Percentiles rank a stretch among this genome's conserved stretches.
Conservation (phyloP, 345 rosid genomes). For the Euphorbia lathyris region DNA sequence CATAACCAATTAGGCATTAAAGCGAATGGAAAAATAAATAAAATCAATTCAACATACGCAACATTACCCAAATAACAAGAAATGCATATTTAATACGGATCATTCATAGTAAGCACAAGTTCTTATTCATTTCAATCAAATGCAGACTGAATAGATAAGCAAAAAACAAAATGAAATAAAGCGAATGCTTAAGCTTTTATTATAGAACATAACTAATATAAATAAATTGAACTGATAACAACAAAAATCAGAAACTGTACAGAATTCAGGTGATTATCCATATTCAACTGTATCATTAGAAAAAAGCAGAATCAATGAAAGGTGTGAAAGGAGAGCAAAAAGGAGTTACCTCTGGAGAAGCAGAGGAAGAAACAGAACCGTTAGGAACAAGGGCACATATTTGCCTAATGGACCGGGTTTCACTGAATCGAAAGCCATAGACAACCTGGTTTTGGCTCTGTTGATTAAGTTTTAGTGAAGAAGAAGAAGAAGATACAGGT, state of each 20-base stretch:
- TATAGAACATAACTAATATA: background rate
- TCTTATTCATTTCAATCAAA: background rate
- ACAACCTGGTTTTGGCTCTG: background rate
- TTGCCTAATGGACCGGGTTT: slow-evolving; percentile 15
- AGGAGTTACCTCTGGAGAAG: slow-evolving; percentile 44
- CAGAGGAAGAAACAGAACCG: slow-evolving; percentile 41
- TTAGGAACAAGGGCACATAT: slow-evolving; percentile 28
- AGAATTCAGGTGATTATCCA: background rate
- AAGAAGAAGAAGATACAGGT: slow-evolving; percentile 28
- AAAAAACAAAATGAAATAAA: background rate
- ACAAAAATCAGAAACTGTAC: background rate
- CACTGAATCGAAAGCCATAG: slow-evolving; percentile 21
- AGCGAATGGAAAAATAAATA: background rate
- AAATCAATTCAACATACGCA: background rate
- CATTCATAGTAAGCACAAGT: background rate
- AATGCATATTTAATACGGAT: background rate
- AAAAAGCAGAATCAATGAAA: background rate
- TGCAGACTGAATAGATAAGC: background rate
- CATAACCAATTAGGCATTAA: background rate
- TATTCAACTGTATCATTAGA: background rate
- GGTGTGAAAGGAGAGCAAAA: background rate
- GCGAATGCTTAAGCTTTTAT: background rate
- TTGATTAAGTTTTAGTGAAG: slow-evolving; percentile 23
- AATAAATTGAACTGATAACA: background rate
- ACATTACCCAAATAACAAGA: background rate